Conservation (phyloP, 1,284 basidiomycete genomes). For the Ustilago bromivora region DNA sequence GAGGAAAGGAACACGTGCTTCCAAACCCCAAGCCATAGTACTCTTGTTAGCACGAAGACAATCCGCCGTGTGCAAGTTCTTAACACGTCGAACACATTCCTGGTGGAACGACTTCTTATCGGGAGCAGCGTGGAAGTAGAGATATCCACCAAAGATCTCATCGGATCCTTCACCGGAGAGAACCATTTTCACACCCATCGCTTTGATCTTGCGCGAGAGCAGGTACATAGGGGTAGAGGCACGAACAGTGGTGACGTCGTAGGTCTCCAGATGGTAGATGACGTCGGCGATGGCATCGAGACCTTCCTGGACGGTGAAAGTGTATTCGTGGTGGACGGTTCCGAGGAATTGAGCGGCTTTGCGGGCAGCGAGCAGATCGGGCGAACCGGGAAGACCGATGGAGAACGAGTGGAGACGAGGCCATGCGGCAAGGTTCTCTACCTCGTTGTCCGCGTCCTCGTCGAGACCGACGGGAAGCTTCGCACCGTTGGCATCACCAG, state of each 20-base stretch:
- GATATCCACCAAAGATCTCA: slow-evolving; percentile 98
- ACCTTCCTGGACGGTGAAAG: slow-evolving; percentile 98
- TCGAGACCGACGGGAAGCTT: slow-evolving; percentile 69
- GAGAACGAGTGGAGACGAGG: slow-evolving; percentile 98
- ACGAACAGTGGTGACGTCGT: slow-evolving; percentile 97
- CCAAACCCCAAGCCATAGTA: slow-evolving; percentile 99
- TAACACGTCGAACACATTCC: slow-evolving; percentile 93
- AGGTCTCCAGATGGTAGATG: slow-evolving; percentile 98
- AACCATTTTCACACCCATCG: slow-evolving; percentile 99
- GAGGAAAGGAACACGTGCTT: slow-evolving; percentile 98
- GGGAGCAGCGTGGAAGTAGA: slow-evolving; percentile 99
- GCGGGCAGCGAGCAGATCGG: slow-evolving; percentile 91
- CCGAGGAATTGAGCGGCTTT: slow-evolving; percentile 94
- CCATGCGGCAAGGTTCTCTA: slow-evolving; percentile 78
- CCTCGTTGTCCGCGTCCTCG: slow-evolving; percentile 67
- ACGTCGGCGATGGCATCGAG: slow-evolving; percentile 97
- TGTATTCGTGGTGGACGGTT: slow-evolving; percentile 96
- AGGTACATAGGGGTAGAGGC: slow-evolving; percentile 98
- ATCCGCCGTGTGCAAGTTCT: slow-evolving; percentile 97
- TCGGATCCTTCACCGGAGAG: slow-evolving; percentile 97
- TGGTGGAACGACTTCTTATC: slow-evolving; percentile 91
- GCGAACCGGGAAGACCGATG: slow-evolving; percentile 93
- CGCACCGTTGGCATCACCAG: slow-evolving; percentile 65
- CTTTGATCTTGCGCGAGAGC: slow-evolving; percentile 97
- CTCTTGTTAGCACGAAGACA: slow-evolving; percentile 99